Evolutionary conservation across 139 green algal species (phyloP).

Genomic region (Raphidocelis subcapitata): DNA sequence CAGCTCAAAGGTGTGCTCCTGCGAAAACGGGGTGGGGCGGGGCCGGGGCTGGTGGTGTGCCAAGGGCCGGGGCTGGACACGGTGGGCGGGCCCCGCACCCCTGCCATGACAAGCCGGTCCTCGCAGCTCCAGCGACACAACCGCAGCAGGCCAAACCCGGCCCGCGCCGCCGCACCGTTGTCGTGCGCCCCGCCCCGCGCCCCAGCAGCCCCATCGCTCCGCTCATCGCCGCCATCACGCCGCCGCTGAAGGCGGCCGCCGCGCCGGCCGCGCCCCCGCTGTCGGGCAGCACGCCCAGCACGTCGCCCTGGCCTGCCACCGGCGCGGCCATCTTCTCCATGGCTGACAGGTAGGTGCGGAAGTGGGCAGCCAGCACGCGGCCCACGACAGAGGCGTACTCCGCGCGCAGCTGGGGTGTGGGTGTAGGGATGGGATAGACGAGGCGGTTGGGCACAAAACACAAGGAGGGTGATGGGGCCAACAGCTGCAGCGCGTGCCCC

Average conservation of each 20-base stretch:
- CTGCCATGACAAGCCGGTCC: background rate
- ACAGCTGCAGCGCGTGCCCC: background rate
- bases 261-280: background rate
- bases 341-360: conserved; percentile 81
- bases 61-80: no score
- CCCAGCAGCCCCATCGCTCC: conserved; percentile 31
- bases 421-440: no score
- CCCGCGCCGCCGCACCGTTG: background rate
- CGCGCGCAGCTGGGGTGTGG: conserved; percentile 47
- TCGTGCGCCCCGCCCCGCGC: background rate
- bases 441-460: no score
- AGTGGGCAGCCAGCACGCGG: conserved; percentile 80
- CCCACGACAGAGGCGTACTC: conserved; percentile 84
- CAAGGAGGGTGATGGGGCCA: no score
- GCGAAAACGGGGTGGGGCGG: background rate
- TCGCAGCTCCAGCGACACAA: conserved; percentile 4
- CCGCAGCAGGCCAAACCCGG: background rate
- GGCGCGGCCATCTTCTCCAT: conserved; percentile 71
- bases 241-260: background rate
- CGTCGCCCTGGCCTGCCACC: conserved; percentile 27
- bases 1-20: conserved; percentile 70
- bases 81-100: background rate
- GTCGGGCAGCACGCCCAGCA: conserved; percentile 21
- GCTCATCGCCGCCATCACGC: conserved; percentile 2
- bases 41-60: no score